A percentile compares a stretch with the other conserved stretches of the same genome.
Evolutionary conservation across 768 basidiomycete genomes (phyloP).

Genomic region (Dioszegia crocea): DNA sequence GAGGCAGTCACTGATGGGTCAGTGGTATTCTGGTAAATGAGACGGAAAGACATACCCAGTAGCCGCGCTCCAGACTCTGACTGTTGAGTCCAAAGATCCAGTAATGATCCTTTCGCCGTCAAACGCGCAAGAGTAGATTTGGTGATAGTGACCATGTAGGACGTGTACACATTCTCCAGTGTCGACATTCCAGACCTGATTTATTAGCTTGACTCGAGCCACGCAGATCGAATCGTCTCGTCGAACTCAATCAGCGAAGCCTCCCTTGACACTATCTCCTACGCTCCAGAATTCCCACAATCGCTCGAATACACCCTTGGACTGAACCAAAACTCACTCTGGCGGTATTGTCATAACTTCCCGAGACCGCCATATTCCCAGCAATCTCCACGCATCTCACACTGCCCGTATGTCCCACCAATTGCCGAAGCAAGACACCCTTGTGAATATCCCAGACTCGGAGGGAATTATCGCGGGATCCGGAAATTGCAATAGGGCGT

Average conservation of each 20-base stretch:
- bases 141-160: slow-evolving; percentile 75
- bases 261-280: too few species aligned
- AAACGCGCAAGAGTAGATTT: slow-evolving; percentile 87
- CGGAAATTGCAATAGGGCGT: slow-evolving; percentile 81
- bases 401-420: slow-evolving; percentile 73
- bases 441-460: slow-evolving; percentile 90
- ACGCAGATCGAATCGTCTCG: background rate
- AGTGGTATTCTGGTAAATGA: slow-evolving; percentile 70
- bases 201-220: background rate
- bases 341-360: slow-evolving; percentile 86
- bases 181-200: slow-evolving; percentile 81
- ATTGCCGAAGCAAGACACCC: slow-evolving; percentile 57
- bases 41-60: slow-evolving; percentile 76
- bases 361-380: slow-evolving; percentile 78
- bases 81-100: slow-evolving; percentile 88
- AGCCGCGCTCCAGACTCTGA: slow-evolving; percentile 80
- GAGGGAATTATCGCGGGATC: slow-evolving; percentile 78
- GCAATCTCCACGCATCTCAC: slow-evolving; percentile 86
- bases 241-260: too few species aligned
- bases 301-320: too few species aligned
- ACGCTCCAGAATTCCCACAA: too few species aligned
- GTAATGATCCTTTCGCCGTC: slow-evolving; percentile 77
- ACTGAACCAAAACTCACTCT: slow-evolving; percentile 56
- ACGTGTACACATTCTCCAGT: slow-evolving; percentile 81
- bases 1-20: slow-evolving; percentile 61